Base-by-base conservation (phyloP, 331 rosid genomes). In the Ulmus americana region DNA sequence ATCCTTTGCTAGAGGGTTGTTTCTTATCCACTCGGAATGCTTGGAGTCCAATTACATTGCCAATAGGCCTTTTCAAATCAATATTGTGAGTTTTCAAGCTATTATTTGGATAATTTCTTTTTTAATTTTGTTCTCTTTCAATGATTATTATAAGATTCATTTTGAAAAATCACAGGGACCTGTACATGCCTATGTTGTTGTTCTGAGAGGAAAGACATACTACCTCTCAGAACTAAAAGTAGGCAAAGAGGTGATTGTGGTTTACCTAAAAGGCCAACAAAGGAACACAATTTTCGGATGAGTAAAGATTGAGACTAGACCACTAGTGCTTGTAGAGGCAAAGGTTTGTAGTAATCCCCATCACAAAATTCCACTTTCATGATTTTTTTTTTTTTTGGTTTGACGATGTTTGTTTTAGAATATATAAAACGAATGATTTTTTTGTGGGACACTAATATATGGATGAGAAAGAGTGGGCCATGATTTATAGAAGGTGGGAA, bases 21-120 rank as follows among this genome's bases (percentile, higher is more conserved):
- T 90, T 63, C 88, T 90, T 58, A 78, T 90, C 70, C 97, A 90
- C 51, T 86, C 97, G 0, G 95, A 90, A 81, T 90, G 97, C 85
- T 74, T 87, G 83, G 92, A 90, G 72, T 84, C 95, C 65, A 90
- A 78, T 78, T 86, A 90, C 73, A 85, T 90, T n/a, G 86, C 97
- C 20, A 87, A 86, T 79, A 84, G 97, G 73, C 97, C 95, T 60
- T 90, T 90, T 35, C 22, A 2, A 20, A 20, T 20, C 22, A 20
- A 20, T 20, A 20, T 2, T 20, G 22, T 20, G 22, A 20, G 95
- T 81, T 56, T 47, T 49, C 22, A 20, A 20, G 22, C 22, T 49
- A 49, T 49, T 49, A 49, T 49, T 18, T 49, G 2, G 54, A 18
- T 3, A 18, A n/a, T 14, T 49, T 14, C 5, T 49, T 49, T 49